Percentiles rank a stretch among this genome's conserved stretches.
These are phyloP conservation scores for Penicillium riverlandense DNA, from an alignment of 495 filamentous ascomycete species.

Conservation along the genomic window DNA sequence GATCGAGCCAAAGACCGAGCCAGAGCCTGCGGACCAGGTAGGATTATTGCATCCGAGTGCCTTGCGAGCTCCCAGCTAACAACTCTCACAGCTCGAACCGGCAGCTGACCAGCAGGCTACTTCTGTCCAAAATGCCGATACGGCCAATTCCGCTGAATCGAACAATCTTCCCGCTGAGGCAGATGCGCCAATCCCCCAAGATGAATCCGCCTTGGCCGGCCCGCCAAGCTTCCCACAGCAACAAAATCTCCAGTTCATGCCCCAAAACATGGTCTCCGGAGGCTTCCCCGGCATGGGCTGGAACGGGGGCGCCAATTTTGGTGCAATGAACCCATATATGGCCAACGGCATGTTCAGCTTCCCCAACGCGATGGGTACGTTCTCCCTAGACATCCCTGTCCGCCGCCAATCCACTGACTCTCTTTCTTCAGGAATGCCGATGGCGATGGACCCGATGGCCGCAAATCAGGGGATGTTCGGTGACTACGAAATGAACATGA, in stretches of 20 bases:
- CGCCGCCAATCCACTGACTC: conserved; percentile 7
- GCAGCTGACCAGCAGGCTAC: neutral
- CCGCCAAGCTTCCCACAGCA: conserved; percentile 16
- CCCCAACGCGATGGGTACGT: conserved; percentile 72
- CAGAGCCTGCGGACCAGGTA: conserved; percentile 2
- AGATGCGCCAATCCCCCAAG: conserved; percentile 5
- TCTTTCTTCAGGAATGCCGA: conserved; percentile 55
- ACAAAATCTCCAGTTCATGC: conserved; percentile 7
- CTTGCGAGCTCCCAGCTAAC: neutral
- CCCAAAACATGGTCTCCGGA: conserved; percentile 26
- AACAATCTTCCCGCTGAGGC: conserved; percentile 6
- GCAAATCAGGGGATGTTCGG: conserved; percentile 84
- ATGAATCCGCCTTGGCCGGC: conserved; percentile 5
- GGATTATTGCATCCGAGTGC: neutral
- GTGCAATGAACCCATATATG: conserved; percentile 69
- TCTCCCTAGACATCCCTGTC: neutral
- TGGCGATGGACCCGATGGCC: conserved; percentile 84
- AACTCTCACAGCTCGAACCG: conserved; percentile 1
- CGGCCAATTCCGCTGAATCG: conserved; percentile 2
- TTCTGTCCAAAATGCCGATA: too few species aligned
- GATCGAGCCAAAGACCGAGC: too few species aligned
- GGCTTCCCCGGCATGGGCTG: conserved; percentile 61
- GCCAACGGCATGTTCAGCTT: conserved; percentile 67
- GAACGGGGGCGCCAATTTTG: conserved; percentile 55
- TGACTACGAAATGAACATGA: conserved; percentile 86